Conservation (phyloP, 202 grass and related monocot species). For the Tripidium arundinaceum region DNA sequence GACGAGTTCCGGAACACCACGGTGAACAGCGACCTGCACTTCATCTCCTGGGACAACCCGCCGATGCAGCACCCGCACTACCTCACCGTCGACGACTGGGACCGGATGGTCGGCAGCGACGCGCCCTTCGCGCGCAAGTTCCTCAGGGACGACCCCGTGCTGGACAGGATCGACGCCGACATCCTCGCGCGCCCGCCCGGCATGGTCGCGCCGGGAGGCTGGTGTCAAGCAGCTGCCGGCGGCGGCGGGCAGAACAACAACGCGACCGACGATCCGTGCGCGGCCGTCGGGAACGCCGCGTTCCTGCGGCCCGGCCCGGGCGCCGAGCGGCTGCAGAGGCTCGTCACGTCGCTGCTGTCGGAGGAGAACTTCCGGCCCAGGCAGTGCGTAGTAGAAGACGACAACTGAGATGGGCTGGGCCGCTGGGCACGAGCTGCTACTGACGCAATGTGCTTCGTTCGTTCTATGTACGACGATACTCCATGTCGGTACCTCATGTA, state of each 20-base stretch:
- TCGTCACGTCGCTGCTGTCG: constrained; percentile 59
- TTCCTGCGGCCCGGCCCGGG: constrained; percentile 50
- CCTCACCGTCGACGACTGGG: constrained; percentile 54
- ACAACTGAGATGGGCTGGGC: not conserved
- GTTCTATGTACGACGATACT: too few species aligned
- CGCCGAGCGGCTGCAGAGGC: constrained; percentile 52
- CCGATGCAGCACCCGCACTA: constrained; percentile 86
- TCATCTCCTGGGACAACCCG: constrained; percentile 90
- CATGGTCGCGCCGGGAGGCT: constrained; percentile 55
- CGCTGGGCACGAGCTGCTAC: not conserved
- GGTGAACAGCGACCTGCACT: constrained; percentile 76
- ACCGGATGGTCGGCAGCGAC: constrained; percentile 53
- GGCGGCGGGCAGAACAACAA: not conserved
- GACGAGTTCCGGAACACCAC: constrained; percentile 72
- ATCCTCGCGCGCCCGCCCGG: constrained; percentile 37
- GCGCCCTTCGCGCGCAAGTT: constrained; percentile 88
- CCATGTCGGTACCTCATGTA: too few species aligned
- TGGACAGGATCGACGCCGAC: constrained; percentile 65
- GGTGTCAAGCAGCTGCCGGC: constrained; percentile 30
- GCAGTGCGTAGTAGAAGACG: constrained; percentile 43
- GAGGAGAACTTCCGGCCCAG: constrained; percentile 75
- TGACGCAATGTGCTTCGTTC: too few species aligned
- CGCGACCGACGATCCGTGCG: constrained; percentile 41
- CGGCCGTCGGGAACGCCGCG: constrained; percentile 41
- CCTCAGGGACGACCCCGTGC: constrained; percentile 49